Evolutionary conservation across 306 rosid species (phyloP).

Genomic region (Urtica urens): DNA sequence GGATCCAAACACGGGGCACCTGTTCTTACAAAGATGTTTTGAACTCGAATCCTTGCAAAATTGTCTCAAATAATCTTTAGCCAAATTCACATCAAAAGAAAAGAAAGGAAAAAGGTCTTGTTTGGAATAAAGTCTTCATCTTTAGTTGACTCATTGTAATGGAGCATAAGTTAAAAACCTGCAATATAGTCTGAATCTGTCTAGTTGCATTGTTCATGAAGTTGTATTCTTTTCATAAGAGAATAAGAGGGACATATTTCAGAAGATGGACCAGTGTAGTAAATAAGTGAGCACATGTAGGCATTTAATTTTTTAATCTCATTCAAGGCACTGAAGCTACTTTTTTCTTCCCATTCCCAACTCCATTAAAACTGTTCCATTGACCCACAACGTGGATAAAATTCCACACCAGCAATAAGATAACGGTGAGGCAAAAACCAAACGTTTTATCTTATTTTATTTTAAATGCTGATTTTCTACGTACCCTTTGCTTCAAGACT

Average conservation of each 20-base stretch:
- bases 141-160: neutral
- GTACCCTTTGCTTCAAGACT: too few species aligned
- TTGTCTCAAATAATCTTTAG: too few species aligned
- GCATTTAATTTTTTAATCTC: slow-evolving; percentile 10
- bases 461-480: too few species aligned
- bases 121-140: too few species aligned
- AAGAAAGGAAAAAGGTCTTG: too few species aligned
- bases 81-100: too few species aligned
- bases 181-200: neutral
- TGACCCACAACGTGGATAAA: too few species aligned
- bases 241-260: neutral
- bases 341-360: neutral
- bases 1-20: slow-evolving; percentile 62
- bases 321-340: neutral
- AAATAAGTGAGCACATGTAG: slow-evolving; percentile 1
- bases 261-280: neutral
- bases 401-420: neutral
- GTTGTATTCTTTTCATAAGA: neutral
- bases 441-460: too few species aligned
- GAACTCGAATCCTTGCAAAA: too few species aligned
- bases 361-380: neutral
- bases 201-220: neutral
- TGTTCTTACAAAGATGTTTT: slow-evolving; percentile 16
- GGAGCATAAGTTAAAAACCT: neutral
- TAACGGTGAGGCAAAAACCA: neutral